Conservation (phyloP, 192 early-diverging fungal species). For the Coemansia sp. region DNA sequence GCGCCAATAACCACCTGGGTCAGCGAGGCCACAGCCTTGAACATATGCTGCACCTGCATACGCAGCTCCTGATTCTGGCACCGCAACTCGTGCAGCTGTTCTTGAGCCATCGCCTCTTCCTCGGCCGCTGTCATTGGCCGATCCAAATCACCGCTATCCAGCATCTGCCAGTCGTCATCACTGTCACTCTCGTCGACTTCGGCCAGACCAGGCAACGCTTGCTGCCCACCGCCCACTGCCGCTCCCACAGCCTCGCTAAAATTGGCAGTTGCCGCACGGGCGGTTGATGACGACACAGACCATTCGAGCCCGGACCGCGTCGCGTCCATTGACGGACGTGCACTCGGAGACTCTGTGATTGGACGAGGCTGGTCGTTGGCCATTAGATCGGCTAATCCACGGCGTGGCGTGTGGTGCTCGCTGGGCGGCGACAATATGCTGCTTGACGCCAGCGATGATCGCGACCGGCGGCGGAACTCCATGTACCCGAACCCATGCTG, state of each 20-base stretch:
- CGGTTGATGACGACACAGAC: constrained; percentile 16
- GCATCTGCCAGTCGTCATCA: constrained; percentile 25
- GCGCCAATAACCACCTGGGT: constrained; percentile 13
- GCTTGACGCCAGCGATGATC: constrained; percentile 14
- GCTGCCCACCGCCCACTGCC: background rate
- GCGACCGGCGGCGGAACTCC: constrained; percentile 45
- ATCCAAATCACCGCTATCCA: constrained; percentile 7
- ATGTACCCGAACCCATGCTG: constrained; percentile 49
- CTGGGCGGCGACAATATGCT: constrained; percentile 22
- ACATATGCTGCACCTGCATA: constrained; percentile 9
- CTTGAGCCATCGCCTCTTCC: constrained; percentile 4
- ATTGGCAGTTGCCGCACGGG: constrained; percentile 14
- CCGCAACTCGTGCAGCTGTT: constrained; percentile 8
- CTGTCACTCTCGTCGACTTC: constrained; percentile 10
- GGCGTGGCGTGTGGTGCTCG: background rate
- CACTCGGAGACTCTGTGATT: background rate
- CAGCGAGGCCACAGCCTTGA: constrained; percentile 18
- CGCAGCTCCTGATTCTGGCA: constrained; percentile 22
- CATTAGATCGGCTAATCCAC: background rate
- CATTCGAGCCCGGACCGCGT: background rate
- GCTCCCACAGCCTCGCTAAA: constrained; percentile 19
- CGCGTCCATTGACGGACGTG: background rate
- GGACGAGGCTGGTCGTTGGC: background rate
- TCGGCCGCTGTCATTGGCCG: background rate
- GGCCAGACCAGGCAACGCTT: constrained; percentile 3